A percentile compares a stretch with the other conserved stretches of the same genome.
phyloP scores from a whole-genome alignment of 139 green algal genomes.

The Tetradesmus obliquus region DNA sequence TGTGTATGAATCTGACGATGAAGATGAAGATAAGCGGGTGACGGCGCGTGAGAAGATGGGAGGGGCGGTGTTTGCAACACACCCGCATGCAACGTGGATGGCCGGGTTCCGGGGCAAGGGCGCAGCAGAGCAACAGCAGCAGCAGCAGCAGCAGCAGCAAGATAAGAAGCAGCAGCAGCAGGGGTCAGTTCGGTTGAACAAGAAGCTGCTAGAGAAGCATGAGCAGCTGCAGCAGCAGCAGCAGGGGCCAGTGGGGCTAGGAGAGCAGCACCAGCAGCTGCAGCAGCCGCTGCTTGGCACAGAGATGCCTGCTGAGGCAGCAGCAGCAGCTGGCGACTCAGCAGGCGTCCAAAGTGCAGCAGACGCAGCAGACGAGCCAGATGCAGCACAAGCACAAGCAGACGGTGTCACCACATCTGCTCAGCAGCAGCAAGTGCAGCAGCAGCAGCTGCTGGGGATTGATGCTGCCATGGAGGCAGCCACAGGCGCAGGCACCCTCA shows the following conservation, averaged over 20 bases:
- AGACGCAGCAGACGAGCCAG: neutral
- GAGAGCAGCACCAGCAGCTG: neutral
- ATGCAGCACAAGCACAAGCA: neutral
- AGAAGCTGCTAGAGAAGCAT: slow-evolving; percentile 3
- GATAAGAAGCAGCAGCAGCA: slow-evolving; percentile 1
- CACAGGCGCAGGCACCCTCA: neutral
- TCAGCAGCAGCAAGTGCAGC: neutral
- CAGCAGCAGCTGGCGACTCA: neutral
- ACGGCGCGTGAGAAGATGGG: slow-evolving; percentile 15
- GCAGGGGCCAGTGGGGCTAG: neutral
- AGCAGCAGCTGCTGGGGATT: neutral
- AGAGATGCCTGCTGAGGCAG: neutral
- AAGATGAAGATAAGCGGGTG: neutral
- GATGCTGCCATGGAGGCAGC: neutral
- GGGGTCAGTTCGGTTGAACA: neutral
- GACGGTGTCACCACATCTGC: neutral
- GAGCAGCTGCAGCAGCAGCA: slow-evolving; percentile 6
- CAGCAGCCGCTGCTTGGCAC: neutral
- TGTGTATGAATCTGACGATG: neutral
- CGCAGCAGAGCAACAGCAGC: neutral
- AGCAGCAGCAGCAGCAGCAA: slow-evolving; percentile 1
- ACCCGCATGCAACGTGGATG: neutral
- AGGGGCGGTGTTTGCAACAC: slow-evolving; percentile 3
- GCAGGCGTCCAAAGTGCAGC: neutral
- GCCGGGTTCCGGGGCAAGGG: neutral